Conservation (phyloP, 257 asterid species). For the Penstemon eatonii region DNA sequence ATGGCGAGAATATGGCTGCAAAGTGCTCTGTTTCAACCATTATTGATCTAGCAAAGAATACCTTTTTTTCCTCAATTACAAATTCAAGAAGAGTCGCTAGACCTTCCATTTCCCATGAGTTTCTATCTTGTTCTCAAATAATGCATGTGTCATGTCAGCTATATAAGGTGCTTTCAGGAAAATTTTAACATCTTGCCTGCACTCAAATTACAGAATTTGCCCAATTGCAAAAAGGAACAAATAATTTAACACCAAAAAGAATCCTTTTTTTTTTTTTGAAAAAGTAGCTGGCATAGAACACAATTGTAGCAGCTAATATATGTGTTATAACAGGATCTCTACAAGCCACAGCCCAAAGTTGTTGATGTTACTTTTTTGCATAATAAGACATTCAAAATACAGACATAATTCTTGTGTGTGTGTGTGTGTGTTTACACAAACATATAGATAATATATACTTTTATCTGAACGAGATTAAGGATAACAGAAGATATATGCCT, state of each 20-base stretch:
- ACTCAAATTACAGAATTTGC: not conserved
- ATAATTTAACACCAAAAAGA: not conserved
- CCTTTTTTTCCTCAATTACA: not conserved
- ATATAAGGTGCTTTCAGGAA: not conserved
- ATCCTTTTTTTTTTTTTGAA: too few relatives aligned
- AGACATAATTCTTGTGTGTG: too few relatives aligned
- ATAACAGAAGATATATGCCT: slow-evolving; percentile 26
- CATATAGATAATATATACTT: not conserved
- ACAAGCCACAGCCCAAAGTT: not conserved
- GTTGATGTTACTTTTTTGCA: slow-evolving; percentile 1
- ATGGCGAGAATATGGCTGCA: not conserved
- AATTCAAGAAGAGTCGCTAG: slow-evolving; percentile 6
- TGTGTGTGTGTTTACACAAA: too few relatives aligned
- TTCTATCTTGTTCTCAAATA: not conserved
- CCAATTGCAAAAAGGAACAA: slow-evolving; percentile 23
- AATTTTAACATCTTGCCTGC: not conserved
- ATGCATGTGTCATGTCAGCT: not conserved
- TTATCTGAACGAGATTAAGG: slow-evolving; percentile 13
- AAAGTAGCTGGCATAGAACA: not conserved
- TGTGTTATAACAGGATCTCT: too few relatives aligned
- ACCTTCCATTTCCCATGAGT: not conserved
- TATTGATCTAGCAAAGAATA: not conserved
- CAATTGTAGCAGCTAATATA: not conserved
- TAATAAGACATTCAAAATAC: too few relatives aligned
- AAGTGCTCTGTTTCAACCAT: too few relatives aligned